These are phyloP conservation scores for Leishmania tarentolae DNA, from an alignment of 208 protist species.

Conservation along the genomic window DNA sequence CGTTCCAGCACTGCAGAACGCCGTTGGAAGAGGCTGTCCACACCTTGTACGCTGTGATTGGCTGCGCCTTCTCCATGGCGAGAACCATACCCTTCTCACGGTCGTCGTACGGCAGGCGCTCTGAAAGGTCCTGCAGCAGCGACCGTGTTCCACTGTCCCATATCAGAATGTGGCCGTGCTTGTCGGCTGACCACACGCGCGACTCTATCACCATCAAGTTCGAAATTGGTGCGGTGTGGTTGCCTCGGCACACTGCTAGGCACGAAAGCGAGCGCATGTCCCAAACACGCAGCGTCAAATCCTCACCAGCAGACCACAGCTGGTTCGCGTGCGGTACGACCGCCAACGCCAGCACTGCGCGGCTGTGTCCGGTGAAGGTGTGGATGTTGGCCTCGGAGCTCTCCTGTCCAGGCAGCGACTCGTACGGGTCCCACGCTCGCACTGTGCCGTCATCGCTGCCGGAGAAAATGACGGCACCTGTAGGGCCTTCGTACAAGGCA, in stretches of 20 bases:
- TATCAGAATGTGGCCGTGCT: constrained; percentile 73
- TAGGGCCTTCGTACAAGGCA: constrained; percentile 50
- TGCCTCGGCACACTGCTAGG: constrained; percentile 39
- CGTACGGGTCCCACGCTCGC: constrained; percentile 82
- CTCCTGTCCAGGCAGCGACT: constrained; percentile 1
- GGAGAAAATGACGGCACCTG: constrained; percentile 76
- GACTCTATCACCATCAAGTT: constrained; percentile 58
- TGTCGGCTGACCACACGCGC: constrained; percentile 87
- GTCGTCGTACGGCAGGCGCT: constrained; percentile 36
- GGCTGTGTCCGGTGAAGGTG: constrained; percentile 61
- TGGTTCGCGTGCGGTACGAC: constrained; percentile 63
- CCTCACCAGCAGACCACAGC: constrained; percentile 84
- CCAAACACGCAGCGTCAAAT: constrained; percentile 84
- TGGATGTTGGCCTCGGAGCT: constrained; percentile 44
- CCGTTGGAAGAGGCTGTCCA: constrained; percentile 72
- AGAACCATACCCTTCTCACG: constrained; percentile 43
- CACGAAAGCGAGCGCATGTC: constrained; percentile 65
- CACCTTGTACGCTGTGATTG: constrained; percentile 63
- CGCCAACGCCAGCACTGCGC: constrained; percentile 50
- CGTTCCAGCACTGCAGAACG: constrained; percentile 86
- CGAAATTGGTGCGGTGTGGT: constrained; percentile 69
- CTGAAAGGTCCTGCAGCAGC: constrained; percentile 65
- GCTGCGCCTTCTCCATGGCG: constrained; percentile 64
- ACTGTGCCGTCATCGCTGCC: constrained; percentile 81
- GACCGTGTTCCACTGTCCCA: constrained; percentile 82